These are phyloP conservation scores for Didymella exigua DNA, from an alignment of 2,329 filamentous ascomycete species.

Conservation along the genomic window DNA sequence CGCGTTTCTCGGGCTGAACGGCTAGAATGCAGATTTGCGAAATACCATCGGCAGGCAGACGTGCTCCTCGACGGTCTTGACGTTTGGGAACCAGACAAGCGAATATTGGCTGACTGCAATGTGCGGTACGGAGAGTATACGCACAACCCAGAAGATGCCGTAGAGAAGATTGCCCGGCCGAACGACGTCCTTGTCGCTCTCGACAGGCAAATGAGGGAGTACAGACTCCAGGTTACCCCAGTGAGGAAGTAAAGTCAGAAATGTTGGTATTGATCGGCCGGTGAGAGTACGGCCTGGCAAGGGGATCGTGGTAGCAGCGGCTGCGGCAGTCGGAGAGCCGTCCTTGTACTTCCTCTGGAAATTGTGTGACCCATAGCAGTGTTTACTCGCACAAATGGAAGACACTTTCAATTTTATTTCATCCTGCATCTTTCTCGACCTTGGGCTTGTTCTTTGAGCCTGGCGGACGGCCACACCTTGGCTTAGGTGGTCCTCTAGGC, in stretches of 20 bases:
- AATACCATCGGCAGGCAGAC: background rate
- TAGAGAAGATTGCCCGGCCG: background rate
- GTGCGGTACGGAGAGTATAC: background rate
- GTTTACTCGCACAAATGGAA: background rate
- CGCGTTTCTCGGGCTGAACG: background rate
- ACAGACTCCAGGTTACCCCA: background rate
- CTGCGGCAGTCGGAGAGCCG: background rate
- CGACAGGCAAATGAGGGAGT: background rate
- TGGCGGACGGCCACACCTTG: constrained; percentile 22
- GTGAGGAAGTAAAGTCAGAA: background rate
- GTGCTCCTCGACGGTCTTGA: background rate
- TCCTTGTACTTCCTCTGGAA: background rate
- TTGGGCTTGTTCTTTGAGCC: constrained; percentile 26
- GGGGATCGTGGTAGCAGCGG: background rate
- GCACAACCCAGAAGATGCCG: background rate
- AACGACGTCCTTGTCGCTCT: background rate
- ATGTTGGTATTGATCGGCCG: background rate
- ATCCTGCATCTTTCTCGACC: background rate
- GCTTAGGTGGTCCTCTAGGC: background rate
- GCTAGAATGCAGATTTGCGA: background rate
- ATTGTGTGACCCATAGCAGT: background rate
- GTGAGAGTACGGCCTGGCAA: background rate
- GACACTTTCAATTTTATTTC: background rate
- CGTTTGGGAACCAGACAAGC: background rate
- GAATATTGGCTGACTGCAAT: background rate